Evolutionary conservation across 2,329 filamentous ascomycete genomes (phyloP).

Genomic region (Penicillium sp.): DNA sequence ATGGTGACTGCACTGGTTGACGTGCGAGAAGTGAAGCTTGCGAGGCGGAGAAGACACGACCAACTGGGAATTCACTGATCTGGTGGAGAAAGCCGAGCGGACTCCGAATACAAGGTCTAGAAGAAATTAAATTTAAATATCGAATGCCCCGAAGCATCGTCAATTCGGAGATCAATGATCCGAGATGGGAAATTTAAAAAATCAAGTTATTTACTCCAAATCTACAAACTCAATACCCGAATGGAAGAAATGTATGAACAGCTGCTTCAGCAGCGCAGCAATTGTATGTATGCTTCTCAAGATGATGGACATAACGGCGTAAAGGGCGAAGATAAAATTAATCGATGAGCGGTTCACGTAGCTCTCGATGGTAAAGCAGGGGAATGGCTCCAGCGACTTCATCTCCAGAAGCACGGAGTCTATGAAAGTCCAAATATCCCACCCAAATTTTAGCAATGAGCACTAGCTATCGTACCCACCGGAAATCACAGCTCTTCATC

Average conservation of each 20-base stretch:
- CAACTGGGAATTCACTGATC: constrained; percentile 13
- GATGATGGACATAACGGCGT: constrained; percentile 23
- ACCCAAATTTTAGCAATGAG: not conserved
- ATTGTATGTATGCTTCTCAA: constrained; percentile 21
- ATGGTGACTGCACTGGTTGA: not conserved
- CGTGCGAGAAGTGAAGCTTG: not conserved
- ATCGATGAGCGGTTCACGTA: not conserved
- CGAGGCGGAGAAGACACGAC: constrained; percentile 9
- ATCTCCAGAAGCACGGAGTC: constrained; percentile 3
- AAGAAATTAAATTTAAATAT: not conserved
- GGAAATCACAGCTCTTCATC: constrained; percentile 35
- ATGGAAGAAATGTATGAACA: constrained; percentile 6
- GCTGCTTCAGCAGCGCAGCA: constrained; percentile 12
- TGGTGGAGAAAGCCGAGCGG: constrained; percentile 26
- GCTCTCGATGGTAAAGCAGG: constrained; percentile 2
- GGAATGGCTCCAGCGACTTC: not conserved
- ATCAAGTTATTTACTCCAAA: too few species aligned
- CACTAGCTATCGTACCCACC: too few species aligned
- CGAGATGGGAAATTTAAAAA: too few species aligned
- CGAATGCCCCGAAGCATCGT: not conserved
- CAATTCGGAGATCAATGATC: too few species aligned
- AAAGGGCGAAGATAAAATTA: constrained; percentile 9
- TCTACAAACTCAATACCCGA: not conserved
- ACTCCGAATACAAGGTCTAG: constrained; percentile 1
- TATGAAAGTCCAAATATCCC: constrained; percentile 9